A percentile compares a stretch with the other conserved stretches of the same genome.
These are phyloP conservation scores for Phytophthora constricta DNA, from an alignment of 352 stramenopile species.

Conservation along the genomic window DNA sequence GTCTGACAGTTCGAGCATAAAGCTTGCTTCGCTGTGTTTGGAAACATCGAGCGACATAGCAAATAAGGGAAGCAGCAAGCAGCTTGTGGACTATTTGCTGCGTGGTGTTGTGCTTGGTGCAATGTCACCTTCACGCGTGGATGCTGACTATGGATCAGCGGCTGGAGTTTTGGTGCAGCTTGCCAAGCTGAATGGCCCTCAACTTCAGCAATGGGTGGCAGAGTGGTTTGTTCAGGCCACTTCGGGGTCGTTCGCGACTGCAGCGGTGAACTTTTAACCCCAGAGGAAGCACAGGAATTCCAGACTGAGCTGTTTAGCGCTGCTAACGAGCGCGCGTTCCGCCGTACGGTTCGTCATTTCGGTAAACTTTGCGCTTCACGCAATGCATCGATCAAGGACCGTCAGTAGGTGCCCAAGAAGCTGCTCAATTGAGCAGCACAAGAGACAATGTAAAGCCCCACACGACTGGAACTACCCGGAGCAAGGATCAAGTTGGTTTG, in stretches of 20 bases:
- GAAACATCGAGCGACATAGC: conserved; percentile 4
- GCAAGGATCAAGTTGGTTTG: neutral
- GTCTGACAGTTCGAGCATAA: conserved; percentile 18
- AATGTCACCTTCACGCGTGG: conserved; percentile 65
- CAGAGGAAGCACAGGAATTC: conserved; percentile 68
- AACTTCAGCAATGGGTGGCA: conserved; percentile 62
- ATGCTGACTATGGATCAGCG: conserved; percentile 83
- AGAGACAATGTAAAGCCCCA: conserved; percentile 10
- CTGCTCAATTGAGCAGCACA: no score
- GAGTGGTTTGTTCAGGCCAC: conserved; percentile 74
- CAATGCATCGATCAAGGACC: conserved; percentile 58
- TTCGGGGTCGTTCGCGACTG: conserved; percentile 38
- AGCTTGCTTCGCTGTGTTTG: conserved; percentile 33
- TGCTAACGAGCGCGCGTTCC: conserved; percentile 72
- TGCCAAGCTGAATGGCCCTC: conserved; percentile 64
- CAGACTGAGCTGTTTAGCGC: conserved; percentile 71
- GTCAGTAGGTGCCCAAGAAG: conserved; percentile 20
- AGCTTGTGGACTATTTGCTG: conserved; percentile 69
- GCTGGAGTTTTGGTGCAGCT: conserved; percentile 77
- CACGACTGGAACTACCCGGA: neutral
- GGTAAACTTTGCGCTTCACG: conserved; percentile 81
- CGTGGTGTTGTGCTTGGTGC: conserved; percentile 69
- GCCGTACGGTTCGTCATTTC: conserved; percentile 80
- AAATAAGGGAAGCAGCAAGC: conserved; percentile 40
- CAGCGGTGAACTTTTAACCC: conserved; percentile 63